Evolutionary conservation across 345 rosid genomes (phyloP), one percentile per base, ranked within the genome.

Genomic region (Hibiscus tridactylites): DNA sequence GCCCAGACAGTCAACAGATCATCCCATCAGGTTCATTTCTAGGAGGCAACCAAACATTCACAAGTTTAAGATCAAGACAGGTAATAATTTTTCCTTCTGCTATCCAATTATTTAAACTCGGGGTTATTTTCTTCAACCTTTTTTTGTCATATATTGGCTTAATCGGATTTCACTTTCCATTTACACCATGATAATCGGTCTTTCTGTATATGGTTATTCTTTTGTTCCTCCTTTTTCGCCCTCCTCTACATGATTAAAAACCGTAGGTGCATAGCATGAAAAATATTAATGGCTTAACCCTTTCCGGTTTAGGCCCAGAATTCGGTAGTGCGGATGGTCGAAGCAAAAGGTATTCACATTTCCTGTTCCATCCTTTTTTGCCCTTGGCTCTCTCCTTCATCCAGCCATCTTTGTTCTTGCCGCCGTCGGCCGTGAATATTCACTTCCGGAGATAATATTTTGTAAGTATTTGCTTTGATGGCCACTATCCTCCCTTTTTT

Each of bases 11-110:
- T 81, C 88, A 9, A 81, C 90, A 28, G 98, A 94, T 76, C 88
- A 87, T 66, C 96, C 97, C 71, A 88, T 94, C 77, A 94, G 89
- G 83, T 94, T 91, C 85, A 86, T 83, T 63, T 79, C 88, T 5
- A 81, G 99, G 81, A 87, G 91, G 75, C 88, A 68, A 61, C 93
- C 92, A 1, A 71, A 69, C 65, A 64, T 75, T 17, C 82, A 86
- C 58, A 95, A 90, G 81, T 92, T 95, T 78, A 95, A 95, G 89
- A 90, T 92, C 63, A 95, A 95, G 82, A 85, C 97, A 83, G 97
- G 99, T 89, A 79, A 52, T 26, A n/a, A 8, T 39, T 73, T 33
- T 72, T 31, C 57, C 37, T 47, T 44, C 17, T 56, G 5, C 9
- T 26, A 47, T 47, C 35, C 13, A n/a, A 6, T 65, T 2, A 66